A percentile compares a stretch with the other conserved stretches of the same genome.
Evolutionary conservation across 2,329 filamentous ascomycete species (phyloP).

Genomic region (Curvularia hawaiiensis): DNA sequence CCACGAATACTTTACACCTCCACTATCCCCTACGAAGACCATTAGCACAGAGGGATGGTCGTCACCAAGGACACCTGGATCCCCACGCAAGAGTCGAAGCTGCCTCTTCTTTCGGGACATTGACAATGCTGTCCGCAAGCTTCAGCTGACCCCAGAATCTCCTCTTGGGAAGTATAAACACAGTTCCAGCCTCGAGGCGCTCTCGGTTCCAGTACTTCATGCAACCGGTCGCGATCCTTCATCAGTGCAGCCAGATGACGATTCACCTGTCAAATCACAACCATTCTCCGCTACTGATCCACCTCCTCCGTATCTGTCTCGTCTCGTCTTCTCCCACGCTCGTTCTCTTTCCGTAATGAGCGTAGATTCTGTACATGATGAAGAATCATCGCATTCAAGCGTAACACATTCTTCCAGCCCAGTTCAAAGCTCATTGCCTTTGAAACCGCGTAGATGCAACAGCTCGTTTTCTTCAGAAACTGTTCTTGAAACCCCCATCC

Average conservation of each 20-base stretch:
- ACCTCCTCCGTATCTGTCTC: conserved; percentile 3
- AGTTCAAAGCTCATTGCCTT: background rate
- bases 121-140: conserved; percentile 11
- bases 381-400: background rate
- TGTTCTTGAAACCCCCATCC: conserved; percentile 4
- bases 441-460: conserved; percentile 3
- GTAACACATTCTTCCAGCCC: background rate
- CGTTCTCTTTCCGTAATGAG: conserved; percentile 11
- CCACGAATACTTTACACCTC: conserved; percentile 36
- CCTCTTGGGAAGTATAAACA: conserved; percentile 34
- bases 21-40: conserved; percentile 44
- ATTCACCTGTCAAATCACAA: conserved; percentile 18
- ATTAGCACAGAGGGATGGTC: conserved; percentile 40
- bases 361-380: background rate
- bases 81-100: conserved; percentile 38
- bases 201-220: conserved; percentile 23
- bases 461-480: conserved; percentile 17
- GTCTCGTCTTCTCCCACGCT: conserved; percentile 15
- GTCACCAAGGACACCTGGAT: conserved; percentile 39
- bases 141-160: conserved; percentile 24
- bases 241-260: conserved; percentile 12
- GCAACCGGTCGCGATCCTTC: conserved; percentile 10
- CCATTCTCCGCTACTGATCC: background rate
- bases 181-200: conserved; percentile 17
- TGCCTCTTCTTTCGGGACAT: conserved; percentile 31